Conservation (phyloP, 116 monocot species). For the Cymodocea nodosa region DNA sequence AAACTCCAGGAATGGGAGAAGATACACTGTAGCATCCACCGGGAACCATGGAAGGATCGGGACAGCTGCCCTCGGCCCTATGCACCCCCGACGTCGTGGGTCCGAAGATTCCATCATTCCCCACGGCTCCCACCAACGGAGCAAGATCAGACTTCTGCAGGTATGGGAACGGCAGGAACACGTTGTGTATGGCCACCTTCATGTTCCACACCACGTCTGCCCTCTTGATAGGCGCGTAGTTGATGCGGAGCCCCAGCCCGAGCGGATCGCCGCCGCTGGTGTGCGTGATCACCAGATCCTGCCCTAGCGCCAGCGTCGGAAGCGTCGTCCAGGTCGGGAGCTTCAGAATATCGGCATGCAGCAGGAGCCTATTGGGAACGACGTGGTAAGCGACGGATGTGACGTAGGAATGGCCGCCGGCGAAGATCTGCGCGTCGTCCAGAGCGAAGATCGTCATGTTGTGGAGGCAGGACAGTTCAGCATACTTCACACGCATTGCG, state of each 20-base stretch:
- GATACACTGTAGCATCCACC: neutral
- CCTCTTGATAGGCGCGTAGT: conserved; percentile 48
- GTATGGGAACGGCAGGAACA: conserved; percentile 50
- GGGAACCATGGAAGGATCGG: neutral
- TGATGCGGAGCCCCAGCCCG: conserved; percentile 21
- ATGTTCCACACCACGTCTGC: conserved; percentile 39
- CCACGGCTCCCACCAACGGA: neutral
- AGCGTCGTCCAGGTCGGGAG: conserved; percentile 32
- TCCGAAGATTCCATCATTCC: conserved; percentile 6
- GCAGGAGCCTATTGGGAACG: conserved; percentile 32
- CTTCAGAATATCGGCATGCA: conserved; percentile 25
- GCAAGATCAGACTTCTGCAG: conserved; percentile 30
- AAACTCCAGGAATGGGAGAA: neutral
- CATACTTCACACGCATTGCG: conserved; percentile 50
- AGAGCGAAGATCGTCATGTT: conserved; percentile 76
- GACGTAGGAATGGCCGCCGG: conserved; percentile 49
- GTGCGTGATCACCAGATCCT: conserved; percentile 40
- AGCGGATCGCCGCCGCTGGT: conserved; percentile 1
- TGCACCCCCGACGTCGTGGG: neutral
- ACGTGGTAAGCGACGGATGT: conserved; percentile 49
- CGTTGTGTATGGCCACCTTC: conserved; percentile 35
- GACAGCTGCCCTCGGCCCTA: neutral
- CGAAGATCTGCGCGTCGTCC: conserved; percentile 50
- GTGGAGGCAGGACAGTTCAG: conserved; percentile 29
- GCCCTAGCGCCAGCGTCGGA: conserved; percentile 37